These are phyloP conservation scores for Parsonsia alboflavescens DNA, from an alignment of 257 asterid species.

Conservation along the genomic window DNA sequence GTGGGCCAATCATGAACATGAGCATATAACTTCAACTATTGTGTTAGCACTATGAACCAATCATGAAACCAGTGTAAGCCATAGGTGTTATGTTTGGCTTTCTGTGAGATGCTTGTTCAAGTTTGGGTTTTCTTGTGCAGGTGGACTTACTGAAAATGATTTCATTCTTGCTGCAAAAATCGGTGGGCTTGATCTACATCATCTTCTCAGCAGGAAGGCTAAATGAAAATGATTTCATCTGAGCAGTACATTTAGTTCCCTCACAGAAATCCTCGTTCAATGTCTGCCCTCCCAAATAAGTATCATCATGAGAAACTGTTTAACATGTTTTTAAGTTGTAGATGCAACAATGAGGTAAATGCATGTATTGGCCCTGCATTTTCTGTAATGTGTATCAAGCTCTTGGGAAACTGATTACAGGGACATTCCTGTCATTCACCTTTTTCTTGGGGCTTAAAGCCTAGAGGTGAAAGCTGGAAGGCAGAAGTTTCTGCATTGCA, in stretches of 20 bases:
- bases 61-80: too few relatives aligned
- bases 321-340: too few relatives aligned
- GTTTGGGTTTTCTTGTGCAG: conserved; percentile 30
- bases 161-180: conserved; percentile 92
- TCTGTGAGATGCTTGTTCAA: neutral
- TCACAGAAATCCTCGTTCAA: too few relatives aligned
- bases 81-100: neutral
- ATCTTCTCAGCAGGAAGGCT: conserved; percentile 70
- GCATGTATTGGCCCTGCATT: neutral
- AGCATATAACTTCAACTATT: neutral
- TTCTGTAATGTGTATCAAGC: neutral
- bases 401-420: neutral
- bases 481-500: too few relatives aligned
- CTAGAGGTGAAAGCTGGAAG: too few relatives aligned
- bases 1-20: neutral
- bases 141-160: conserved; percentile 94
- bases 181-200: conserved; percentile 49
- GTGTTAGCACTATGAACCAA: too few relatives aligned
- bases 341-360: too few relatives aligned
- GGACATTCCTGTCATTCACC: too few relatives aligned
- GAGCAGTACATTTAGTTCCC: too few relatives aligned
- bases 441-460: too few relatives aligned
- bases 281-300: too few relatives aligned
- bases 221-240: conserved; percentile 15
- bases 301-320: too few relatives aligned